phyloP scores from a whole-genome alignment of 108 stramenopile genomes.

The Cyclotella sp. region DNA sequence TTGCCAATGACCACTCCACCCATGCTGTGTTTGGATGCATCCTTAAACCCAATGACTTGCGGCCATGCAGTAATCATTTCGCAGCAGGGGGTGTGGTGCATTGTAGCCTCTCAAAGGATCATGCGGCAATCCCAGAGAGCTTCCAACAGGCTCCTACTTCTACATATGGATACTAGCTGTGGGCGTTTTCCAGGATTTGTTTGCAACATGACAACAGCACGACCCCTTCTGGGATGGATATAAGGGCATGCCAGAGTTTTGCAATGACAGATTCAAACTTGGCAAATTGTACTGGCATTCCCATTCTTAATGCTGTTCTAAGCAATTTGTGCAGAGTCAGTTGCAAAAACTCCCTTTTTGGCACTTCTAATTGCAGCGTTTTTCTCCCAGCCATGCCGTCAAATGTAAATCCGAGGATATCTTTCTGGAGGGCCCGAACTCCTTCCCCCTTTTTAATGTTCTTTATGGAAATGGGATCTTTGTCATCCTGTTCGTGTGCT shows the following conservation, averaged over 20 bases:
- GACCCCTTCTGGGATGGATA: neutral
- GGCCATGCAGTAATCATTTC: neutral
- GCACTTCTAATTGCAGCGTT: too few species aligned
- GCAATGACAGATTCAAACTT: slow-evolving; percentile 12
- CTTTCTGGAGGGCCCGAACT: neutral
- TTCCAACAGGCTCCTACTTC: neutral
- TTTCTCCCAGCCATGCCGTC: neutral
- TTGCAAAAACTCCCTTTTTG: neutral
- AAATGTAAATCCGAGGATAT: slow-evolving; percentile 4
- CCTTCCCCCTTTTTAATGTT: slow-evolving; percentile 9
- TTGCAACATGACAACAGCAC: neutral
- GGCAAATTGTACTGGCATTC: neutral
- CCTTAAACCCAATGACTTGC: neutral
- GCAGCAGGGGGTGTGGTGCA: neutral
- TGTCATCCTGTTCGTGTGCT: neutral
- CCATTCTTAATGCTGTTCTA: neutral
- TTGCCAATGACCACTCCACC: slow-evolving; percentile 9
- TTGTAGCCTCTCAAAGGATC: neutral
- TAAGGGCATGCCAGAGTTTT: slow-evolving; percentile 14
- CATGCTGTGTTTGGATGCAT: neutral
- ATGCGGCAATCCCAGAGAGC: neutral
- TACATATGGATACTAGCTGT: neutral
- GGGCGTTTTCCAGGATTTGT: neutral
- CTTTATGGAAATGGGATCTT: slow-evolving; percentile 40
- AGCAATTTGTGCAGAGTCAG: neutral